A percentile compares a stretch with the other conserved stretches of the same genome.
phyloP scores from a whole-genome alignment of 768 basidiomycete genomes.

The Obba rivulosa region DNA sequence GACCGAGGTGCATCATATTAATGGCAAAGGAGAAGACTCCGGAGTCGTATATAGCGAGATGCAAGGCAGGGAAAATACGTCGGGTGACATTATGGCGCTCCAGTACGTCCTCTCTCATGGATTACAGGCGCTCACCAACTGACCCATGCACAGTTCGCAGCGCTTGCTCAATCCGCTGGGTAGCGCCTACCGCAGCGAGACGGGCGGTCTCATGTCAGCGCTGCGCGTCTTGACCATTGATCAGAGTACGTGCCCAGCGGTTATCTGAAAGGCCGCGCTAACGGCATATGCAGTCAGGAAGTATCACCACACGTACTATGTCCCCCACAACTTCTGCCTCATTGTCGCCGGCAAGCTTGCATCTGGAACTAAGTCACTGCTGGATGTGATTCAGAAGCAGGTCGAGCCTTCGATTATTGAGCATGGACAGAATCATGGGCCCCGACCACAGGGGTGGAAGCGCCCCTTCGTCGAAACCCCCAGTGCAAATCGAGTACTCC shows the following conservation, averaged over 20 bases:
- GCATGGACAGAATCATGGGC: conserved; percentile 68
- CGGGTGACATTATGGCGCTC: conserved; percentile 85
- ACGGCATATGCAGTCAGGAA: conserved; percentile 61
- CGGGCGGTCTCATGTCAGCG: conserved; percentile 92
- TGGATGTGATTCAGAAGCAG: conserved; percentile 75
- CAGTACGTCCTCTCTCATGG: conserved; percentile 40
- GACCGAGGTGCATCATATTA: conserved; percentile 79
- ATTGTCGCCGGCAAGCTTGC: conserved; percentile 87
- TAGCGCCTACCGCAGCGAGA: conserved; percentile 94
- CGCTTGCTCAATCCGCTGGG: conserved; percentile 72
- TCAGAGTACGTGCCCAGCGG: conserved; percentile 56
- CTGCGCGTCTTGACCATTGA: conserved; percentile 80
- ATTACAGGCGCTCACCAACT: background rate
- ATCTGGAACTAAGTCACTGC: conserved; percentile 65
- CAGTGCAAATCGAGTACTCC: conserved; percentile 57
- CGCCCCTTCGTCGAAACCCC: conserved; percentile 90
- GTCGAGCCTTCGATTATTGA: conserved; percentile 78
- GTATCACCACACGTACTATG: conserved; percentile 87
- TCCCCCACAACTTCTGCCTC: conserved; percentile 88
- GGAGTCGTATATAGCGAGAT: conserved; percentile 98
- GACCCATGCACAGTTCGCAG: conserved; percentile 50
- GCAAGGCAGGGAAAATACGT: conserved; percentile 94
- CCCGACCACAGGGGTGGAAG: conserved; percentile 78
- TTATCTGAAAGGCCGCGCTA: background rate
- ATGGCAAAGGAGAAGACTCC: conserved; percentile 83